Base-by-base conservation (phyloP, 768 basidiomycete species). In the Tephrocybe rancida region DNA sequence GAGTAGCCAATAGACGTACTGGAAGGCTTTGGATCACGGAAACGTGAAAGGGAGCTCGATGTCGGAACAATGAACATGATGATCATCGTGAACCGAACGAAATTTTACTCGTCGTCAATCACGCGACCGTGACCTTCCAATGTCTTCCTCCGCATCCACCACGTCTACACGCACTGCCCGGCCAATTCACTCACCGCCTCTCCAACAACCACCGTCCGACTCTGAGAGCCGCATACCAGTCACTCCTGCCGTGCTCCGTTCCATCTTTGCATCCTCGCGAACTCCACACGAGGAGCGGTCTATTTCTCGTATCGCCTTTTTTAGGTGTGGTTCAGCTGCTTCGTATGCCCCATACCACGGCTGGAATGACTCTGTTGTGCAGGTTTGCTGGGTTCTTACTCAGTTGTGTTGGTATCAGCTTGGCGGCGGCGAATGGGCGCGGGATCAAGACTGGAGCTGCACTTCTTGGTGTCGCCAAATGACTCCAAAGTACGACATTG, bases 191-290 rank as follows among this genome's bases (percentile, higher is more conserved):
- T 65, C 52, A 51, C 61, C 52, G 45, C 63, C 67, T 54, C 63
- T 58, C 10, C 74, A 68, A 19, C 79, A 67, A 38, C 77, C 71
- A 14, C 73, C 79, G 11, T 63, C 74, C 19, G 76, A 81, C 56
- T 63, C 74, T 16, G 72, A 79, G 18, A 83, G 82, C 53, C 81
- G 87, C 22, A 88, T 93, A 46, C 90, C 91, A 50, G 88, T 93
- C 18, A 92, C 91, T 0, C 91, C 91, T 9, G 87, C 88, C 9
- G 86, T 90, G 1, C 67, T 94, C 54, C 79, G 91, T 35, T 86
- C 88, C 46, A 94, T 94, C 60, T 94, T 94, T 67, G 84, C 92
- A 24, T 93, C 90, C 11, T 93, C 91, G 19, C 82, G 91, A 13
- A 87, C 88, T 0, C 83, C 87, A 2, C 74, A 87, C 50, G 91